A percentile compares a stretch with the other conserved stretches of the same genome.
These are phyloP conservation scores for Mycosphaerella sp. DNA, from an alignment of 2,329 filamentous ascomycete species.

Conservation along the genomic window DNA sequence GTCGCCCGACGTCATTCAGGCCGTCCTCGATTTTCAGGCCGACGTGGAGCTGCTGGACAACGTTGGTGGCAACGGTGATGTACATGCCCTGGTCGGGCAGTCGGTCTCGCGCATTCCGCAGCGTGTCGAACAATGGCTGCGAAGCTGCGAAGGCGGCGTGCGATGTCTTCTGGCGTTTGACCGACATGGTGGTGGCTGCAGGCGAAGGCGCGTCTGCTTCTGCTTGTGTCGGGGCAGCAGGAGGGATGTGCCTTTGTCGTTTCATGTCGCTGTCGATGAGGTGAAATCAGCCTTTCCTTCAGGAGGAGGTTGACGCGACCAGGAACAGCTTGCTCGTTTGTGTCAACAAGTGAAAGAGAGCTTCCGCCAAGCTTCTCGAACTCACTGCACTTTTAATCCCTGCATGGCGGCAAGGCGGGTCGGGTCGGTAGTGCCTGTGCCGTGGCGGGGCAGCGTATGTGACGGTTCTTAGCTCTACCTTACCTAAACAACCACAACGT, in stretches of 20 bases:
- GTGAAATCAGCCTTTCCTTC: background rate
- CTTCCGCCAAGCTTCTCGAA: constrained; percentile 1
- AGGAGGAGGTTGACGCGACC: constrained; percentile 4
- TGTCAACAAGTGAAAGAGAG: background rate
- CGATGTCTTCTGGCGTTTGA: constrained; percentile 16
- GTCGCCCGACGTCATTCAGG: constrained; percentile 18
- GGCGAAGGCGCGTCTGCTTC: background rate
- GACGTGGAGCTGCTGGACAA: constrained; percentile 29
- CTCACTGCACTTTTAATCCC: background rate
- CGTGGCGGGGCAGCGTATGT: background rate
- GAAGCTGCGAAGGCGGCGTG: constrained; percentile 29
- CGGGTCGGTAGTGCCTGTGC: background rate
- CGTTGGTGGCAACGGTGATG: constrained; percentile 24
- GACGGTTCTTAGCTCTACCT: background rate
- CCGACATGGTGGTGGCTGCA: constrained; percentile 2
- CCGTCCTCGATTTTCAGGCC: constrained; percentile 20
- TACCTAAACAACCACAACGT: background rate
- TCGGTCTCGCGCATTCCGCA: constrained; percentile 20
- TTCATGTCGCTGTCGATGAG: background rate
- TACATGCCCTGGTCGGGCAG: constrained; percentile 21
- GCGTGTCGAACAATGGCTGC: constrained; percentile 28
- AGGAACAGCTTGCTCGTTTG: background rate
- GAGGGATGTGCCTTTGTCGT: constrained; percentile 3
- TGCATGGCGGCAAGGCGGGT: background rate
- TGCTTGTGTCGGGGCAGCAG: background rate